Conservation (phyloP, 139 green algal species). For the Coelastrella sp. region DNA sequence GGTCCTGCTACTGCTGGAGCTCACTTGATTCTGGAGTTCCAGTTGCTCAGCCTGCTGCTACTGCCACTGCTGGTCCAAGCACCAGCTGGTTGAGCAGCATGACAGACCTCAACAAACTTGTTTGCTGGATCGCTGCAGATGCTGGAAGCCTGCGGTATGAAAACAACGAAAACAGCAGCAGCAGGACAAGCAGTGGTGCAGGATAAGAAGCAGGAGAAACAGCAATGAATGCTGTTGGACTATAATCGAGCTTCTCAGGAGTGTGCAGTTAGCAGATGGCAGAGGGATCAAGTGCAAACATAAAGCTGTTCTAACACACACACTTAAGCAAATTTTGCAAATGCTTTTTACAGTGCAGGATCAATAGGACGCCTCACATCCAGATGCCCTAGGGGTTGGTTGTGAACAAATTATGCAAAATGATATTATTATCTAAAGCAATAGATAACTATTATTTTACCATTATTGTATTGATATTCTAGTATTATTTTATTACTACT, state of each 20-base stretch:
- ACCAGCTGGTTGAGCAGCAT: background rate
- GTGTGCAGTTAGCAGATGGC: too few species aligned
- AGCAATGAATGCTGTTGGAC: background rate
- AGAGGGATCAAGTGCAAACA: background rate
- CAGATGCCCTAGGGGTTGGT: too few species aligned
- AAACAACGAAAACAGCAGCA: background rate
- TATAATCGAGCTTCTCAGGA: too few species aligned
- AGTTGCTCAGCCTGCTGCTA: background rate
- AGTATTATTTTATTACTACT: too few species aligned
- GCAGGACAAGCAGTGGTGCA: background rate
- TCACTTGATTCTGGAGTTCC: background rate
- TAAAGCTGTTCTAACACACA: too few species aligned
- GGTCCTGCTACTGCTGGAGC: background rate
- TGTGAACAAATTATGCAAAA: too few species aligned
- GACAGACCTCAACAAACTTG: constrained; percentile 38
- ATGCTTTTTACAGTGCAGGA: too few species aligned
- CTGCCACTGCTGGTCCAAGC: background rate
- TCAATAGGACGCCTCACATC: too few species aligned
- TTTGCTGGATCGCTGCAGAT: background rate
- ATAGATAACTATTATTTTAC: too few species aligned
- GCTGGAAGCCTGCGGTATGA: background rate
- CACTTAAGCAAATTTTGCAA: too few species aligned
- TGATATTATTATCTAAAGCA: too few species aligned
- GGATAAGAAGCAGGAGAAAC: background rate
- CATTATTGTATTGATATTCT: too few species aligned